Evolutionary conservation across 2,329 filamentous ascomycete species (phyloP), one percentile per base, ranked within the genome.

Genomic region (Bimuria novae-zelandiae): DNA sequence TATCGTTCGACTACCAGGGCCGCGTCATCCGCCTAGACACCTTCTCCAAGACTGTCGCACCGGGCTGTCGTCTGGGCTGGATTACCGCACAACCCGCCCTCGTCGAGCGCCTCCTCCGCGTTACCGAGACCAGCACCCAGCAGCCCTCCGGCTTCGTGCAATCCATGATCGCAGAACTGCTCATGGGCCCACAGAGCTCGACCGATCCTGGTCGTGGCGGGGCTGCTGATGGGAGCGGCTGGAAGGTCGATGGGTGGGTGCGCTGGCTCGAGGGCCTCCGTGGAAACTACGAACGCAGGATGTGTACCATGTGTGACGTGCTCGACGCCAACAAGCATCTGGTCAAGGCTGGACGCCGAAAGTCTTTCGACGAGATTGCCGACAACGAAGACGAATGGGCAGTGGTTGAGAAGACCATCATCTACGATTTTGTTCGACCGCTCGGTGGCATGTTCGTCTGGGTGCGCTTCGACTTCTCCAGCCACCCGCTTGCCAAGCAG

Each of bases 381-480:
- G 56, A 63, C 14, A 62, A 81, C 76, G 75, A 78, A 17, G 75
- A 82, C 35, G 88, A 89, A 52, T 94, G 89, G 87, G 83, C 87
- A 54, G 82, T 92, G 54, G 82, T 95, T 41, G 86, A 87, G 65
- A 92, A 89, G 75, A 88, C 84, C 1, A 80, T 82, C 55, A 82
- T 96, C 61, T 89, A 87, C 72, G 84, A 86, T 40, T 96, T 95
- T 68, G 75, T 82, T 61, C 91, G 89, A 81, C 92, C 92, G 1
- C 84, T 89, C 23, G 92, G 87, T 30, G 92, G 92, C 68, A 97
- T 97, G 92, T 97, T 96, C 72, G 75, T 95, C 51, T 97, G 92
- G 92, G 65, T 96, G 3, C 81, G 84, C 51, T 75, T 94, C 55
- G 81, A 85, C 68, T 88, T 92, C 63, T 83, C 88, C 49, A 78